Conservation (phyloP, 2,329 filamentous ascomycete species). For the Camptophora hylomeconis region DNA sequence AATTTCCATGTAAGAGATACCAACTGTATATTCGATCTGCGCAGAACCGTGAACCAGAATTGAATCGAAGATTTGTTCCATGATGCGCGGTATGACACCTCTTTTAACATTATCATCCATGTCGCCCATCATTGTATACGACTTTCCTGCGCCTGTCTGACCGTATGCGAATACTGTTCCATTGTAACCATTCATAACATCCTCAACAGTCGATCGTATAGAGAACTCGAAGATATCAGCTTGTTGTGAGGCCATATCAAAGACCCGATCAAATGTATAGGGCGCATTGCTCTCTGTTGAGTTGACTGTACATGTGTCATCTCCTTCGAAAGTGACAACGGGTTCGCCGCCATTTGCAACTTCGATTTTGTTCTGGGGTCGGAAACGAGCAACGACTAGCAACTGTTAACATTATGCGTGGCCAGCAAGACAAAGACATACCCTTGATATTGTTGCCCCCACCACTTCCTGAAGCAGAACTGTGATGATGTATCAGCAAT, state of each 20-base stretch:
- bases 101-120: constrained; percentile 81
- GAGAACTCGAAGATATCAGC: constrained; percentile 96
- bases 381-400: constrained; percentile 96
- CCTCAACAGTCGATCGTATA: constrained; percentile 88
- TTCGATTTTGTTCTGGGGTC: constrained; percentile 93
- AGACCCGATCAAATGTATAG: constrained; percentile 97
- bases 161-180: constrained; percentile 98
- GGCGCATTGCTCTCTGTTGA: constrained; percentile 69
- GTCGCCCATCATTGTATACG: constrained; percentile 97
- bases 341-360: constrained; percentile 79
- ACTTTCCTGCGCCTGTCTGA: constrained; percentile 96
- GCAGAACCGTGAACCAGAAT: constrained; percentile 73
- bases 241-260: constrained; percentile 85
- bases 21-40: constrained; percentile 96
- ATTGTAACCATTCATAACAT: constrained; percentile 98
- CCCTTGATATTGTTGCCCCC: constrained; percentile 40
- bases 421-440: constrained; percentile 24
- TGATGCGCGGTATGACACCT: constrained; percentile 92
- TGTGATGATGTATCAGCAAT: constrained; percentile 13
- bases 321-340: constrained; percentile 76
- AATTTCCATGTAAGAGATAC: constrained; percentile 98
- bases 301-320: constrained; percentile 67
- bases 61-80: constrained; percentile 93
- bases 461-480: constrained; percentile 20
- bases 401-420: no score